Evolutionary conservation across 164 flowering plant species (phyloP), one percentile per base, ranked within the genome.

Genomic region (Cinnamomum micranthum): DNA sequence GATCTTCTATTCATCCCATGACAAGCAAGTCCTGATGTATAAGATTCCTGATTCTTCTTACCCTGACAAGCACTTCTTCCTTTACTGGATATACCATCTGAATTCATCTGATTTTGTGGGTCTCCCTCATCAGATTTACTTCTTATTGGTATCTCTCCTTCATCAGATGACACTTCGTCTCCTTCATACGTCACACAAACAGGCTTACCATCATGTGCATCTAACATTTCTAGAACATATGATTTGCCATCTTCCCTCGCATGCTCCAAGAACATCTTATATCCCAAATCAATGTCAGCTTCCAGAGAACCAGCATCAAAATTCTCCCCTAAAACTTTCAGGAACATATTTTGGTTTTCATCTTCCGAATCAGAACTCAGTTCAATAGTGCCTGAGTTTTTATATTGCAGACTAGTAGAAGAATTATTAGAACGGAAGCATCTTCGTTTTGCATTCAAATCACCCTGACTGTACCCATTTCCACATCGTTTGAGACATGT

Each of bases 241-340:
- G 84, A 71, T 3, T 71, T 75, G 14, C 80, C 84, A 70, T 81
- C 80, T 79, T 74, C 80, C 71, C 71, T 82, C 66, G 78, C 65
- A 69, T 80, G 72, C 0, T 71, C 81, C 77, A 82, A 74, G 75
- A 84, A 87, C 31, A 35, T 31, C 41, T 25, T 68, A 73, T 84
- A 82, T 15, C 72, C 72, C 12, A 74, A 77, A 73, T 76, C 84
- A 0, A 9, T 47, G n/a, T 77, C 77, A 58, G 71, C 80, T 23
- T 47, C 69, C 55, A 69, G 12, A 24, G 24, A 41, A 9, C 41
- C 2, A 22, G 71, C 19, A 22, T 24, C 55, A 69, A 20, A 47
- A 24, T n/a, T 47, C 24, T n/a, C 55, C 22, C 27, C 24, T 41
- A 35, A 47, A 69, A 11, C 19, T 12, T n/a, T 35, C 71, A 41